These are phyloP conservation scores for Cutaneotrichosporon mucoides DNA, from an alignment of 1,284 basidiomycete genomes.

Conservation along the genomic window DNA sequence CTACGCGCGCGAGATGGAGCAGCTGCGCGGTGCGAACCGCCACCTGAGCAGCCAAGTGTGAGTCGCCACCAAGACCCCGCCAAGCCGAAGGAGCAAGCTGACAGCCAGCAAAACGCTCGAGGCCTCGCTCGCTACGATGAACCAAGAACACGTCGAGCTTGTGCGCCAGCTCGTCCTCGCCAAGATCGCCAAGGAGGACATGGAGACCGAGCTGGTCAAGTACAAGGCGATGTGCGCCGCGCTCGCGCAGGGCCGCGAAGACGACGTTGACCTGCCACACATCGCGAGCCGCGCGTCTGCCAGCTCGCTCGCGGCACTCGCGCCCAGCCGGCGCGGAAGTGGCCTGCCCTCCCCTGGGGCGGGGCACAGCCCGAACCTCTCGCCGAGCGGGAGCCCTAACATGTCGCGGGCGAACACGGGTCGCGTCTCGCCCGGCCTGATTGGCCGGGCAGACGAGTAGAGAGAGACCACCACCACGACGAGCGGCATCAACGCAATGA, in stretches of 20 bases:
- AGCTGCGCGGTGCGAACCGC: conserved; percentile 70
- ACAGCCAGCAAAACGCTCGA: conserved; percentile 69
- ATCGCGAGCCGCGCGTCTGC: conserved; percentile 7
- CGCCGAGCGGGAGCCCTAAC: background rate
- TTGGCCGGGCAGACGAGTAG: background rate
- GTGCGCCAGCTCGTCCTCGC: conserved; percentile 85
- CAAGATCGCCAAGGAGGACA: conserved; percentile 79
- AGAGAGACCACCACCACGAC: no score
- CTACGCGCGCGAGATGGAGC: conserved; percentile 51
- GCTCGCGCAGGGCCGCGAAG: conserved; percentile 9
- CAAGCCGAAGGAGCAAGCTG: background rate
- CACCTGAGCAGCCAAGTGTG: conserved; percentile 73
- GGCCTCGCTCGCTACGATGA: conserved; percentile 65
- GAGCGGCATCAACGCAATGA: background rate
- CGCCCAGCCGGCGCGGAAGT: background rate
- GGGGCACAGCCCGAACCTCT: background rate
- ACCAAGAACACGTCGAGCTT: conserved; percentile 49
- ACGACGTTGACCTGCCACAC: conserved; percentile 9
- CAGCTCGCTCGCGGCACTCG: background rate
- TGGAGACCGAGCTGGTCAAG: conserved; percentile 82
- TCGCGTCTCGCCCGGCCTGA: background rate
- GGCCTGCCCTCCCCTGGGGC: background rate
- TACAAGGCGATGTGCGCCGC: conserved; percentile 77
- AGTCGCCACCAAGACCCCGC: conserved; percentile 38
- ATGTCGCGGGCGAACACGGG: background rate